Percentiles rank a stretch among this genome's conserved stretches.
These are phyloP conservation scores for Phaeotremella skinneri DNA, from an alignment of 768 basidiomycete species.

Conservation along the genomic window DNA sequence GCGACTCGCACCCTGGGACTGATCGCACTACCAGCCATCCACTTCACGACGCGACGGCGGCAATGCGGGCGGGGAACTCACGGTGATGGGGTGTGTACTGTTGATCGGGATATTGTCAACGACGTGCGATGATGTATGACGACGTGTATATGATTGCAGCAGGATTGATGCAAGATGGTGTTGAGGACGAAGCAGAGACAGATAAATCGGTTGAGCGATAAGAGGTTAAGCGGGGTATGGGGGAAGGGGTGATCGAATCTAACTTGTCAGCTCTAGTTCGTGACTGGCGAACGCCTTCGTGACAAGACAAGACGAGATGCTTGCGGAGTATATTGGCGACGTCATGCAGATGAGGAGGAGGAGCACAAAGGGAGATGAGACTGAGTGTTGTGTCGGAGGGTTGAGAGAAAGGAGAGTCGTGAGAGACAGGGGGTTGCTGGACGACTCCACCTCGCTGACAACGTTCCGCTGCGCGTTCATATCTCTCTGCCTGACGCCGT, in stretches of 20 bases:
- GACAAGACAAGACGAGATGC: background rate
- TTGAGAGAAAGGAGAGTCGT: slow-evolving; percentile 1
- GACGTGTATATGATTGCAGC: too few species aligned
- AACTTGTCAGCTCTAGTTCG: slow-evolving; percentile 13
- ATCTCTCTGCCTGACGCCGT: background rate
- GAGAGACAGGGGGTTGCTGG: slow-evolving; percentile 11
- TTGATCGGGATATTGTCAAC: background rate
- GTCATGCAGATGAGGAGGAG: slow-evolving; percentile 2
- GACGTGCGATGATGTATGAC: too few species aligned
- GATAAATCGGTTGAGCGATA: background rate
- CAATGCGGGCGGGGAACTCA: background rate
- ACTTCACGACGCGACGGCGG: slow-evolving; percentile 2
- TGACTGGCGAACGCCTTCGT: background rate
- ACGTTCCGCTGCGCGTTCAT: slow-evolving; percentile 5
- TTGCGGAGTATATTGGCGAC: slow-evolving; percentile 8
- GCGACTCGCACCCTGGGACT: too few species aligned
- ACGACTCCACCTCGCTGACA: slow-evolving; percentile 22
- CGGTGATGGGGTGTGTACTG: background rate
- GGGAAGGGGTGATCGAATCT: slow-evolving; percentile 4
- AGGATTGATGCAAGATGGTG: background rate
- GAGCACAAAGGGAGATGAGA: slow-evolving; percentile 1
- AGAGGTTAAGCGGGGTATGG: slow-evolving; percentile 1
- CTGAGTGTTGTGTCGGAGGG: background rate
- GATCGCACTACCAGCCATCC: too few species aligned
- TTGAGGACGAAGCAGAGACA: background rate